Evolutionary conservation across 306 rosid species (phyloP).

Genomic region (Prosopis cineraria): DNA sequence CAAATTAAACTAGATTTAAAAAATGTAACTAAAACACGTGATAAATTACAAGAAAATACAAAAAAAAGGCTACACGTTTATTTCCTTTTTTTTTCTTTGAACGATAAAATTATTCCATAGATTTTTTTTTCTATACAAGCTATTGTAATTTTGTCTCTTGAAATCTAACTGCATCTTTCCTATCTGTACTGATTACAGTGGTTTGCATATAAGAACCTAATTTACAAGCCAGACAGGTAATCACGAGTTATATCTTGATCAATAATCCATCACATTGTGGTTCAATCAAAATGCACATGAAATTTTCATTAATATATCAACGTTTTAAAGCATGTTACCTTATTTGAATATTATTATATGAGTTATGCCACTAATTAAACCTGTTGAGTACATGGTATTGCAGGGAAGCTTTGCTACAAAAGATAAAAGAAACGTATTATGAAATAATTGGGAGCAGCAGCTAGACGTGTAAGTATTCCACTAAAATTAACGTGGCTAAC

Average conservation of each 20-base stretch:
- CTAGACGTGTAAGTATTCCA: conserved; percentile 45
- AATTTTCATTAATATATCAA: too few species aligned
- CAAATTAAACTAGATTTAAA: too few species aligned
- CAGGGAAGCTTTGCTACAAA: conserved; percentile 69
- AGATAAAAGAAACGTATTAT: conserved; percentile 58
- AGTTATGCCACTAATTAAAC: neutral
- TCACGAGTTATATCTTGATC: conserved; percentile 10
- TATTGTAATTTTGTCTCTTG: too few species aligned
- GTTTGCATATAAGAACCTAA: conserved; percentile 74
- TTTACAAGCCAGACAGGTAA: conserved; percentile 82
- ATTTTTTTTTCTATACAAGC: too few species aligned
- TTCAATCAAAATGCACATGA: neutral
- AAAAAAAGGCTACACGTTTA: too few species aligned
- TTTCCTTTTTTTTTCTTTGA: too few species aligned
- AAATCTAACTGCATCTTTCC: too few species aligned
- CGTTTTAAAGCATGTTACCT: too few species aligned
- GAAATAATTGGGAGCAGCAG: conserved; percentile 77
- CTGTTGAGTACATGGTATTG: conserved; percentile 32
- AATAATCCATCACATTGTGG: neutral
- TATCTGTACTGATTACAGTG: conserved; percentile 48
- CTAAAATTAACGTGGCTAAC: neutral
- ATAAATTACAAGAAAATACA: too few species aligned
- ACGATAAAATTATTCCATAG: too few species aligned
- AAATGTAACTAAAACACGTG: too few species aligned
- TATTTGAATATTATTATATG: neutral